These are phyloP conservation scores for Amanita pallidorosea DNA, from an alignment of 768 basidiomycete genomes.

Conservation along the genomic window DNA sequence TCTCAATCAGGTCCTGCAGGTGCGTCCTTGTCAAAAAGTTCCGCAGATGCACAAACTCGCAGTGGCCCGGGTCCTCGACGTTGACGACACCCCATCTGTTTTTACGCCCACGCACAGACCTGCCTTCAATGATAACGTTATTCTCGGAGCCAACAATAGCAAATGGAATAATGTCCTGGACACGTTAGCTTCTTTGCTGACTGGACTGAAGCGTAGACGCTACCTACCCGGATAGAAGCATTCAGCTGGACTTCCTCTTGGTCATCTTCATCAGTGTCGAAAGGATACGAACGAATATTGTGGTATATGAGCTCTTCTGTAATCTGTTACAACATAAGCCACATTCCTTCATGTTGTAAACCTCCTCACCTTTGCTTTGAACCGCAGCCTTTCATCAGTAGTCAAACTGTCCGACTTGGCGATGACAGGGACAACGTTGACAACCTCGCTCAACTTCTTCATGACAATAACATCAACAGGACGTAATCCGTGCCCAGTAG, in stretches of 20 bases:
- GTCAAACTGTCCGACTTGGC: conserved; percentile 96
- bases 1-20: conserved; percentile 97
- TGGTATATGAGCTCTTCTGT: conserved; percentile 86
- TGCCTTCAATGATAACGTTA: conserved; percentile 92
- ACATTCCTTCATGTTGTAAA: neutral
- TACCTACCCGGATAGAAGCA: conserved; percentile 74
- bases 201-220: neutral
- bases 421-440: conserved; percentile 99
- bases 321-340: conserved; percentile 44
- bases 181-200: conserved; percentile 2
- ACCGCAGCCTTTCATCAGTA: conserved; percentile 80
- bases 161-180: conserved; percentile 88
- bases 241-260: conserved; percentile 89
- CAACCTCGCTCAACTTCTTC: conserved; percentile 98
- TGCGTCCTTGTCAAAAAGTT: conserved; percentile 98
- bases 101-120: conserved; percentile 90
- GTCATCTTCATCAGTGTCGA: conserved; percentile 93
- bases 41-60: conserved; percentile 95
- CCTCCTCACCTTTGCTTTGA: conserved; percentile 76
- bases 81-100: conserved; percentile 99
- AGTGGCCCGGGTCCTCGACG: conserved; percentile 92
- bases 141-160: conserved; percentile 97
- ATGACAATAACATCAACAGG: conserved; percentile 97
- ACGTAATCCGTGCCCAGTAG: conserved; percentile 94
- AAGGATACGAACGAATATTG: conserved; percentile 92